A percentile compares a stretch with the other conserved stretches of the same genome.
These are phyloP conservation scores for Suillus fuscotomentosus DNA, from an alignment of 768 basidiomycete genomes.

Conservation along the genomic window DNA sequence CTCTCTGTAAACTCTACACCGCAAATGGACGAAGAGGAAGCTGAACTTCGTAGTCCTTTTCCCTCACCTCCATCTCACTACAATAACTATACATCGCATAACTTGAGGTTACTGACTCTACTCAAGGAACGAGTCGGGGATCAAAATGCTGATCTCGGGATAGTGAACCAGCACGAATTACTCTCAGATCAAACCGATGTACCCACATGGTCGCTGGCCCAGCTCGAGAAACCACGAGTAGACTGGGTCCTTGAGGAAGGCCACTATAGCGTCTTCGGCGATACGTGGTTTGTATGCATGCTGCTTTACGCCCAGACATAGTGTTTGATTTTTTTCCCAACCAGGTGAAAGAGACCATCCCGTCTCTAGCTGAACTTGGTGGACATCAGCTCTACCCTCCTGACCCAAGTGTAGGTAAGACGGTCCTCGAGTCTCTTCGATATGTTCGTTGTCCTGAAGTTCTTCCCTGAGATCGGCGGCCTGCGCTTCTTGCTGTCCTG, in stretches of 20 bases:
- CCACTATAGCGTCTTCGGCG: constrained; percentile 81
- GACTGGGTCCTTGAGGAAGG: constrained; percentile 91
- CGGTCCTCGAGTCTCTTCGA: background rate
- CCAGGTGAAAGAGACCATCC: constrained; percentile 81
- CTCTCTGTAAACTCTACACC: background rate
- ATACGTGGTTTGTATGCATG: constrained; percentile 79
- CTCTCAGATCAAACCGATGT: constrained; percentile 71
- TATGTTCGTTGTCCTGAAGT: constrained; percentile 8
- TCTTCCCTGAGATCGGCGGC: constrained; percentile 61
- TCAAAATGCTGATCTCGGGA: constrained; percentile 32
- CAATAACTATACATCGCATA: constrained; percentile 70
- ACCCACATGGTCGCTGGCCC: constrained; percentile 73
- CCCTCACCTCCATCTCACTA: constrained; percentile 89
- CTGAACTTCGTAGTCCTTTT: constrained; percentile 82
- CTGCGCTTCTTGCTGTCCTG: constrained; percentile 68
- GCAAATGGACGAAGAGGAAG: constrained; percentile 56
- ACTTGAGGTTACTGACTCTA: constrained; percentile 64
- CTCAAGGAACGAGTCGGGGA: constrained; percentile 54
- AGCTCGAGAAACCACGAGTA: constrained; percentile 82
- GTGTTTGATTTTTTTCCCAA: constrained; percentile 10
- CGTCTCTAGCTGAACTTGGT: constrained; percentile 78
- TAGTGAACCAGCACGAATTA: constrained; percentile 55
- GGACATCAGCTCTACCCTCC: constrained; percentile 78
- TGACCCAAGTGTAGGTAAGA: constrained; percentile 65
- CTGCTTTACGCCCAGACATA: constrained; percentile 11